Base-by-base conservation (phyloP, 78 protist species). In the slime mould (Dictyostelium discoideum) region DNA sequence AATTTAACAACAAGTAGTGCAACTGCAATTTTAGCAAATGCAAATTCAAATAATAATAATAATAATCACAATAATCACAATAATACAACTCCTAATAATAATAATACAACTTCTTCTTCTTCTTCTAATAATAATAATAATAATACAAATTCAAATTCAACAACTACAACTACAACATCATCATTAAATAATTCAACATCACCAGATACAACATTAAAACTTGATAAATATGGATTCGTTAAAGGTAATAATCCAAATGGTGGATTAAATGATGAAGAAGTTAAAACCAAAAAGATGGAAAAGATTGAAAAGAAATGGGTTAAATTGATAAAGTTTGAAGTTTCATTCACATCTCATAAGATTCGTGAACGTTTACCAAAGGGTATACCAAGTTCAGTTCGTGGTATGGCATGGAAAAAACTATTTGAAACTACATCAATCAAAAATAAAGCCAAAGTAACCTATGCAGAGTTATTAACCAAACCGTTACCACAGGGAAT, bases 341-440 rank as follows among this genome's bases (percentile, higher is more conserved):
- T 39, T 18, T 29, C 79, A 20, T 79, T 85, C 26, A 74, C 46
- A 16, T 67, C 95, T 5, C 37, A 48, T 24, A 90, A 95, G 40
- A 44, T 95, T 3, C 60, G 92, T 24, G 85, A 88, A 18, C 85
- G 92, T n/a, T 80, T 96, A 39, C 96, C 93, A 50, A 96, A 96
- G 72, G 97, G 97, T 86, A 92, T 96, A 13, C 96, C 97, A 32
- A 85, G 92, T 60, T 69, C 92, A 20, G 76, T 86, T n/a, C 72
- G 96, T 22, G 86, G 92, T 5, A 42, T 42, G 78, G 88, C 48
- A 16, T 96, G 97, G 97, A 39, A 77, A 37, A 40, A 44, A n/a
- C 54, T 90, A 3, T 84, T 85, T 20, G 82, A 85, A n/a, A 85
- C 74, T 5, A 63, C 72, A 3, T 77, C 57, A 0, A 83, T 82